Base-by-base conservation (phyloP, 2,329 filamentous ascomycete genomes). In the Scleromitrula shiraiana region DNA sequence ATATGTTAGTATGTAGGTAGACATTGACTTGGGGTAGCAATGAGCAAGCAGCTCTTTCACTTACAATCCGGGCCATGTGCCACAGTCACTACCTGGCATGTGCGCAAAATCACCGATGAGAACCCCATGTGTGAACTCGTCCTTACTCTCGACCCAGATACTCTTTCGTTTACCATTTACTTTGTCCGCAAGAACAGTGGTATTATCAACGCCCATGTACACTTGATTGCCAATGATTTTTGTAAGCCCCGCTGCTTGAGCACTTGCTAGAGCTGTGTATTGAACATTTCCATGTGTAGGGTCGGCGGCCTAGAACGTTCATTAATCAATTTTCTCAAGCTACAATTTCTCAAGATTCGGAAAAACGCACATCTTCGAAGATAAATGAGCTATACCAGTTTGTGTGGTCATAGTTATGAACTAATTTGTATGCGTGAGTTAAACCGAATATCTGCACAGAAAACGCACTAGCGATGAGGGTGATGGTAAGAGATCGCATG, bases 61-160 rank as follows among this genome's bases (percentile, higher is more conserved):
- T 42, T 65, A 77, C 61, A 77, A 85, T 65, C 82, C 79, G 50
- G 84, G 84, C 83, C 85, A 88, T n/a, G 78, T 74, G 15, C 85
- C 85, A 55, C 85, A 88, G 41, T 76, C 69, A 2, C 80, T 80
- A 74, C 73, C 53, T 1, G 85, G 84, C 80, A 88, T 88, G 56
- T 88, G 83, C n/a, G 70, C 70, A 42, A 88, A 74, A 62, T 88
- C 84, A 19, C 82, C 71, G 41, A 89, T 79, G 55, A 88, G 77
- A 6, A 89, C 72, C 0, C 82, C 84, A 54, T 80, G 72, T 23
- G 72, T 75, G 62, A 80, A 88, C 2, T 69, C 64, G 40, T 76
- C 69, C 44, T 77, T 81, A 63, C 80, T 85, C 43, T 80, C 77
- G 15, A 88, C 64, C 23, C 84, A 76, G 40, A 88, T 75, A 55